Evolutionary conservation across 306 rosid species (phyloP), one percentile per base, ranked within the genome.

Genomic region (Neltuma alba): DNA sequence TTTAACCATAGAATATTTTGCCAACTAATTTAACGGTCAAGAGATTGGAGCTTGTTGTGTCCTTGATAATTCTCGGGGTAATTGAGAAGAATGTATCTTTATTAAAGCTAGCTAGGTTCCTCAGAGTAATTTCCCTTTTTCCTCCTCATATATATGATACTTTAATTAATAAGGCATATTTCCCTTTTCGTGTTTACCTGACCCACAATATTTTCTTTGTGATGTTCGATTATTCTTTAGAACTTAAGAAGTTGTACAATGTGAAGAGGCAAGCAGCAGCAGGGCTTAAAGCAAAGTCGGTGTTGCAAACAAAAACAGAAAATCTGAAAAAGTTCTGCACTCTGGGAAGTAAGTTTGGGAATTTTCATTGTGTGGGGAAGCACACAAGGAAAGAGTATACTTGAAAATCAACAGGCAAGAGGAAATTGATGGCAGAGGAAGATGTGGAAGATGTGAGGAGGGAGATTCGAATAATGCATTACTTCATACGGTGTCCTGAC

Each of bases 391-490:
- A 86, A 70, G 84, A 88, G 76, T 92, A 88, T 71, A 97, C 98
- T 8, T 92, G 98, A 83, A 94, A 94, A 74, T 90, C 97, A 7
- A 92, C 92, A 40, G 83, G 90, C 1, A 94, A 94, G 82, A 87
- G 93, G 84, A 92, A 90, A 21, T 30, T 94, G 79, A 30, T 82
- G 71, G 85, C 89, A 0, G 64, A 57, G 0, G 97, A 92, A 15
- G 97, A n/a, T n/a, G n/a, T n/a, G n/a, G n/a, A n/a, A n/a, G n/a
- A 90, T 84, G 97, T 94, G 81, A 89, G 96, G 85, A 92, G 92
- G 86, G 98, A 94, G 83, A 90, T 94, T 88, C 93, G 87, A 82
- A 90, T 92, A 79, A 89, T 94, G 97, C 98, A 92, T 77, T 97
- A 94, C 85, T 84, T 94, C 80, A 80, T 81, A 1, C 97, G 97